A percentile compares a stretch with the other conserved stretches of the same genome.
Evolutionary conservation across 2,329 filamentous ascomycete species (phyloP).

Genomic region (Colletotrichum horii): DNA sequence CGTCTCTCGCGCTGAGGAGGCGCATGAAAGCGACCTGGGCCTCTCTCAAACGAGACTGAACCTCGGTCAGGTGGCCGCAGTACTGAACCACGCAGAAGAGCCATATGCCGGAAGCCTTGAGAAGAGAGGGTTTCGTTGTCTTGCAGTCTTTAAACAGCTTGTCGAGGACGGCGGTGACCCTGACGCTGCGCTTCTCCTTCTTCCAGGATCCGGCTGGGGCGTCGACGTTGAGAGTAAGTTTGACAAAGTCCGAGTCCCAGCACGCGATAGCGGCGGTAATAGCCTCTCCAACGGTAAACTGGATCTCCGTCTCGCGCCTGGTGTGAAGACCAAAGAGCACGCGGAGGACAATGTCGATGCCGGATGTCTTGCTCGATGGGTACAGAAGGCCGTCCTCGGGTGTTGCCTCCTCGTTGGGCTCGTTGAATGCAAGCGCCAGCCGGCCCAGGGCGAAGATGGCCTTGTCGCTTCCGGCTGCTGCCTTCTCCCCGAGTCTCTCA

Average conservation of each 20-base stretch:
- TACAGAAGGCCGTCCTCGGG: constrained; percentile 3
- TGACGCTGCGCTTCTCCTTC: constrained; percentile 1
- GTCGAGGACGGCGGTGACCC: constrained; percentile 58
- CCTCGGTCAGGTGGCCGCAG: constrained; percentile 77
- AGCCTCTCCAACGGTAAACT: constrained; percentile 90
- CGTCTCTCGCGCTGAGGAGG: constrained; percentile 85
- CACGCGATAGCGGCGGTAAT: constrained; percentile 78
- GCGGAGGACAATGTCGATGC: constrained; percentile 44
- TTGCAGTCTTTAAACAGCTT: constrained; percentile 80
- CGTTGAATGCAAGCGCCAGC: constrained; percentile 68
- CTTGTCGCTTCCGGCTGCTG: constrained; percentile 81
- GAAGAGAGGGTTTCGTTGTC: constrained; percentile 84
- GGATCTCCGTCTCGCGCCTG: constrained; percentile 83
- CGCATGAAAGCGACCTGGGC: constrained; percentile 89
- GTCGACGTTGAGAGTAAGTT: constrained; percentile 78
- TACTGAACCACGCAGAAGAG: constrained; percentile 90
- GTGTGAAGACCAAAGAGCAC: constrained; percentile 81
- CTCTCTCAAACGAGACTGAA: constrained; percentile 76
- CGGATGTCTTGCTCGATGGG: background rate
- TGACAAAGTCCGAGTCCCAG: constrained; percentile 83
- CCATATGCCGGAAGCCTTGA: constrained; percentile 96
- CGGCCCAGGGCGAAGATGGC: constrained; percentile 83
- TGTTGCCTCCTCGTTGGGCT: constrained; percentile 32
- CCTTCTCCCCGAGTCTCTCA: constrained; percentile 67
- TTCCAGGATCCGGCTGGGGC: constrained; percentile 49